Percentiles rank a stretch among this genome's conserved stretches.
These are phyloP conservation scores for Paecilomyces sp. DNA, from an alignment of 2,329 filamentous ascomycete species.

Conservation along the genomic window DNA sequence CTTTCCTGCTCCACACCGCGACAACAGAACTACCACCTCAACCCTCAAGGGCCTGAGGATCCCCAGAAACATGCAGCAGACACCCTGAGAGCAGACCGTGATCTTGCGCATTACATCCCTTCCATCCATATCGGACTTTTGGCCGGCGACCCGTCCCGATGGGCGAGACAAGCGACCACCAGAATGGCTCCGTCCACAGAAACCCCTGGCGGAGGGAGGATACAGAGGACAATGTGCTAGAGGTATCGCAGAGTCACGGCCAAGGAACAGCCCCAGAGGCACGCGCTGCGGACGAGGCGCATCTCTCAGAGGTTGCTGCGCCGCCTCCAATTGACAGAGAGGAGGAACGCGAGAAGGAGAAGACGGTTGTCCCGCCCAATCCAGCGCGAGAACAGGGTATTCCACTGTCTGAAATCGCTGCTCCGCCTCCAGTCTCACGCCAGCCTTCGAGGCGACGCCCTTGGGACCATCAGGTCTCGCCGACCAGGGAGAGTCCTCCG, in stretches of 20 bases:
- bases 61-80: neutral
- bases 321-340: neutral
- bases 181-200: neutral
- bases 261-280: neutral
- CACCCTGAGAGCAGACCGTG: neutral
- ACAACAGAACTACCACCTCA: neutral
- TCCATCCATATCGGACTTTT: neutral
- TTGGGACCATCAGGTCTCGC: constrained; percentile 17
- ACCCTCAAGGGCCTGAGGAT: neutral
- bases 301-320: constrained; percentile 6
- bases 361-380: constrained; percentile 4
- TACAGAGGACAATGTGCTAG: neutral
- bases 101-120: neutral
- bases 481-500: constrained; percentile 9
- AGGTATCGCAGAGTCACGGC: neutral
- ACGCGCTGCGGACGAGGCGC: constrained; percentile 1
- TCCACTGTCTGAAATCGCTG: constrained; percentile 18
- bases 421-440: constrained; percentile 38
- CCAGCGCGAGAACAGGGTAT: constrained; percentile 9
- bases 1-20: neutral
- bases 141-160: neutral
- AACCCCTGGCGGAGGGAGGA: constrained; percentile 1
- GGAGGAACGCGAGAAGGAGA: neutral
- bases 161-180: neutral
- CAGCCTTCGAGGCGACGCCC: constrained; percentile 28